Evolutionary conservation across 768 basidiomycete genomes (phyloP).

Genomic region (Tricholoma matsutake): DNA sequence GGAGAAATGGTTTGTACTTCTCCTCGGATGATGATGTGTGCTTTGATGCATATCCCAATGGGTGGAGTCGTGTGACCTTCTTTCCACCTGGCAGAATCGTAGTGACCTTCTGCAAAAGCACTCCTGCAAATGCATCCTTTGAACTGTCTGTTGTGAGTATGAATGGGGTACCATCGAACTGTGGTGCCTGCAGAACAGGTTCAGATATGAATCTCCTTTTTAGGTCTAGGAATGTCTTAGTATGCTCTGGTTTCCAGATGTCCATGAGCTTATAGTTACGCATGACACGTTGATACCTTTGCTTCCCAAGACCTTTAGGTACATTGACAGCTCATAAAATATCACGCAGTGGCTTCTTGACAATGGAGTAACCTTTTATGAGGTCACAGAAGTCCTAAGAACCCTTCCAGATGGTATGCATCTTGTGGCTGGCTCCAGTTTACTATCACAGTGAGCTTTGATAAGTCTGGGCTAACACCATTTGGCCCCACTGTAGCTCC

Average conservation of each 20-base stretch:
- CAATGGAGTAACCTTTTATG: constrained; percentile 27
- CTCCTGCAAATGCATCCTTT: constrained; percentile 31
- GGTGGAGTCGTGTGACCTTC: constrained; percentile 14
- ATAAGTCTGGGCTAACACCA: too few species aligned
- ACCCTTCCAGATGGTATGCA: constrained; percentile 25
- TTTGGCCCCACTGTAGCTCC: too few species aligned
- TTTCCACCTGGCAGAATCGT: constrained; percentile 17
- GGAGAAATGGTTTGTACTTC: constrained; percentile 26
- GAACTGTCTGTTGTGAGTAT: constrained; percentile 36
- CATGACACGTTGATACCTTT: constrained; percentile 16
- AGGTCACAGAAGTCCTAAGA: constrained; percentile 28
- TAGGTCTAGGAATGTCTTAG: constrained; percentile 23
- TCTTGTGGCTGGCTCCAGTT: too few species aligned
- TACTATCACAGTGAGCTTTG: constrained; percentile 26
- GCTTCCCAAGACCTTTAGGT: constrained; percentile 14
- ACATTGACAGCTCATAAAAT: constrained; percentile 18
- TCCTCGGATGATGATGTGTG: constrained; percentile 22
- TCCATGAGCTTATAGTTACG: neutral
- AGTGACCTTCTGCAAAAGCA: constrained; percentile 25
- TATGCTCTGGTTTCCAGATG: constrained; percentile 20
- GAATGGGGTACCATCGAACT: constrained; percentile 30
- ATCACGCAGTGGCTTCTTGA: constrained; percentile 19
- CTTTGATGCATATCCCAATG: constrained; percentile 31
- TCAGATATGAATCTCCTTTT: constrained; percentile 23
- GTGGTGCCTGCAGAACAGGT: constrained; percentile 22